Evolutionary conservation across 306 rosid species (phyloP).

Genomic region (Macrotyloma uniflorum): DNA sequence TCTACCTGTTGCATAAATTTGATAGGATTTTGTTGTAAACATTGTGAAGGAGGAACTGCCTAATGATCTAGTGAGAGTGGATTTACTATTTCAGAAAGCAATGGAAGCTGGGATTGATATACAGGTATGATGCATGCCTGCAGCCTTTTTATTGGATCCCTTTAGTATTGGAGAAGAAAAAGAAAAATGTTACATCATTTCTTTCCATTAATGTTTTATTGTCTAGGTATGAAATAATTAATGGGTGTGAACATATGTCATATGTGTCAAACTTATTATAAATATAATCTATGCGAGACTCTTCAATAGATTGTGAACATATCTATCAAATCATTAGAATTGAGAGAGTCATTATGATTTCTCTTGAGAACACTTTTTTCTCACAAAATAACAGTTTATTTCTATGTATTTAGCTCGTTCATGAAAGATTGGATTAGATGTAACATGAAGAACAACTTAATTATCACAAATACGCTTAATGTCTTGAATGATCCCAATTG

Average conservation of each 20-base stretch:
- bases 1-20: conserved; percentile 20
- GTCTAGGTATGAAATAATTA: conserved; percentile 19
- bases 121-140: conserved; percentile 60
- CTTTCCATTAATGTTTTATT: conserved; percentile 27
- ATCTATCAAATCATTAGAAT: too few relatives aligned
- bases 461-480: too few relatives aligned
- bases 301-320: too few relatives aligned
- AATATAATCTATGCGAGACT: too few relatives aligned
- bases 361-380: too few relatives aligned
- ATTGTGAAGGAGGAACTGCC: conserved; percentile 82
- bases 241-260: conserved; percentile 22
- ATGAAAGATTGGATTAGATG: too few relatives aligned
- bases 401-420: too few relatives aligned
- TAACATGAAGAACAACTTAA: too few relatives aligned
- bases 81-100: conserved; percentile 77
- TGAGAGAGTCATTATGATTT: too few relatives aligned
- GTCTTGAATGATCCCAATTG: too few relatives aligned
- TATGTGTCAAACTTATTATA: too few relatives aligned
- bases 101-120: conserved; percentile 75
- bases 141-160: conserved; percentile 33
- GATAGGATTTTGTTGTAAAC: conserved; percentile 36
- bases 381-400: too few relatives aligned
- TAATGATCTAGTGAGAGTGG: conserved; percentile 77
- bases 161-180: conserved; percentile 26
- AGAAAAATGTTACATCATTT: background rate